Evolutionary conservation across 2,329 filamentous ascomycete species (phyloP).

Genomic region (Lecanicillium sp.): DNA sequence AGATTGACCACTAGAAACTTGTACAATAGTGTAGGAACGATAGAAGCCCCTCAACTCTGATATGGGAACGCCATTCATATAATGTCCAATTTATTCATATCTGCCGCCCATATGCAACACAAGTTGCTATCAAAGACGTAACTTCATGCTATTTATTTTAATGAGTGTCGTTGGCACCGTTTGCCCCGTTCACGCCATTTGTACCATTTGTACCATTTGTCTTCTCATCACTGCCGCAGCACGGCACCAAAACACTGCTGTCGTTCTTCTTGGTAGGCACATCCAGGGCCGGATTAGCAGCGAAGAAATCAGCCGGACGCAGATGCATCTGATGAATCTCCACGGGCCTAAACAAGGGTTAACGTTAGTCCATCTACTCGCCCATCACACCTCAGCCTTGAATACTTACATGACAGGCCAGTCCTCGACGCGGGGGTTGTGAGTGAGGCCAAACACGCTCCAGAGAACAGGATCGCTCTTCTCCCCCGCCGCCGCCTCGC

Average conservation of each 20-base stretch:
- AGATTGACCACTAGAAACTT: conserved; percentile 52
- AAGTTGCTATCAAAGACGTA: no score
- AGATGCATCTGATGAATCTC: conserved; percentile 43
- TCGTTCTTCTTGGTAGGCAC: conserved; percentile 32
- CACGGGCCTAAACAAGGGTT: conserved; percentile 34
- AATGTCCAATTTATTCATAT: not conserved
- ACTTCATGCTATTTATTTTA: conserved; percentile 20
- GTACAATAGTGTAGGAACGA: no score
- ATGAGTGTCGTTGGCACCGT: conserved; percentile 16
- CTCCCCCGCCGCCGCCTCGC: conserved; percentile 18
- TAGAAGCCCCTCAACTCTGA: no score
- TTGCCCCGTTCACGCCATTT: conserved; percentile 12
- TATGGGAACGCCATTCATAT: not conserved
- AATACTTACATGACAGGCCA: conserved; percentile 45
- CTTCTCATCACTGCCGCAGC: conserved; percentile 20
- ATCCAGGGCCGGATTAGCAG: conserved; percentile 39
- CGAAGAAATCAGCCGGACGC: conserved; percentile 40
- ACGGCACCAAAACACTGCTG: conserved; percentile 36
- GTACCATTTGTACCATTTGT: conserved; percentile 5
- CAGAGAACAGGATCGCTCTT: conserved; percentile 35
- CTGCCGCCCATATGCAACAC: not conserved
- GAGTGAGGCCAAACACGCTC: conserved; percentile 44
- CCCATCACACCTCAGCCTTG: not conserved
- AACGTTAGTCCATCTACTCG: not conserved
- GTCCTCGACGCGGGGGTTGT: conserved; percentile 43